Base-by-base conservation (phyloP, 192 early-diverging fungal genomes). In the Coemansia sp. region DNA sequence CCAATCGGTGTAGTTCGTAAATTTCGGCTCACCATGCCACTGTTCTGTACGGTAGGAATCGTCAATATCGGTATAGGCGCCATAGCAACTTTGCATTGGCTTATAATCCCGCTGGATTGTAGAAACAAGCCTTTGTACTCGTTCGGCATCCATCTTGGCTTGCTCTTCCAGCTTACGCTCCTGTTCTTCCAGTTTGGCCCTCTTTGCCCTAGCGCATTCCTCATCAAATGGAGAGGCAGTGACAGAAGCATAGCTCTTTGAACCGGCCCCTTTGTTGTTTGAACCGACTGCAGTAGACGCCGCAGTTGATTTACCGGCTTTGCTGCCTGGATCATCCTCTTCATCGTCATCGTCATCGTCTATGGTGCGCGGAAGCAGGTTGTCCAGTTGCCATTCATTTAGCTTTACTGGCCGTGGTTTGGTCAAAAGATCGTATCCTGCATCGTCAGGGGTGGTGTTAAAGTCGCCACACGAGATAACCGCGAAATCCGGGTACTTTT, bases 391-490 rank as follows among this genome's bases (percentile, higher is more conserved):
- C 72, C 67, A 65, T 12, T 84, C 81, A 54, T 64, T 84, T 19
- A 84, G 82, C 5, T 58, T 51, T 9, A 85, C 72, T 0, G 86
- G 85, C 10, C 85, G 79, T 50, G 70, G 53, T 61, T 72, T 84
- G 14, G 85, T 86, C 70, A 86, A 66, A 16, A 85, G 71, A 45
- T 74, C 77, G 71, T 88, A 88, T 11, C 81, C 85, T 44, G 85
- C 86, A 61, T 88, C 86, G 37, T 85, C 81, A 2, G 86, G 86
- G 1, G 86, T 88, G 9, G 86, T 88, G 60, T 88, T 88, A 69
- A 81, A 88, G 64, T 88, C 86, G 64, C 75, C 70, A 10, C 73
- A 75, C 8, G 67, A 72, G 14, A 79, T 68, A 32, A 77, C 42
- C 0, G 68, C 9, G 14, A 56, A 72, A 0, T 25, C 61, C 10